Base-by-base conservation (phyloP, 2,329 filamentous ascomycete species). In the Aspergillus pseudonomiae region DNA sequence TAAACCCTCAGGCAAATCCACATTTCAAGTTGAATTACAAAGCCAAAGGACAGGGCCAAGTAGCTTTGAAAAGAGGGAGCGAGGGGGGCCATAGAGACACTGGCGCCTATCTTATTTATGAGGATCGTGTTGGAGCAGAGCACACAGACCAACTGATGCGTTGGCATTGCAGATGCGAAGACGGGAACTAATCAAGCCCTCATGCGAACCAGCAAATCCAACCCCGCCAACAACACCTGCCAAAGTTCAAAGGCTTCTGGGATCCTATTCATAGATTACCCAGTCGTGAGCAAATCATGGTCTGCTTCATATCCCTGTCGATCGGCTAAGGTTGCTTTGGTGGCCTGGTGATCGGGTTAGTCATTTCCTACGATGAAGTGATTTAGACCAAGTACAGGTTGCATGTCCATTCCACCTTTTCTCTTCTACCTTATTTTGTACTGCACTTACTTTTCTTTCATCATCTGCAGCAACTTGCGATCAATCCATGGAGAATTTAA, bases 61-160 rank as follows among this genome's bases (percentile, higher is more conserved):
- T 34, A 54, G 28, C 21, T 54, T 21, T 24, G 52, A 32, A 52
- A 24, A 24, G 12, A 26, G 30, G 12, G 52, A 41, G 32, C n/a
- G 6, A 57, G 28, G 54, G 34, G 34, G 62, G 56, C 32, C n/a
- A 54, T 26, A 41, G 30, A 52, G 46, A 62, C 19, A 55, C 34
- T 36, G 45, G 61, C 54, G 58, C 56, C 59, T 32, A 39, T 62
- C 54, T 63, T 66, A 66, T 66, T 67, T 61, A 68, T 54, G 61
- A 61, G 62, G 54, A 59, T 60, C 61, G n/a, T 59, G 59, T 58
- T 64, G 28, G 43, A 61, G 43, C 26, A 63, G 59, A 65, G 65
- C 67, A 72, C 70, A 72, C 70, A 69, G 69, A 71, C 70, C 70
- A 72, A 67, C 59, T 68, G 70, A 71, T 72, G 70, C 65, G 70